Conservation (phyloP, 176 grass and related monocot species). For the Triticum dicoccoides region DNA sequence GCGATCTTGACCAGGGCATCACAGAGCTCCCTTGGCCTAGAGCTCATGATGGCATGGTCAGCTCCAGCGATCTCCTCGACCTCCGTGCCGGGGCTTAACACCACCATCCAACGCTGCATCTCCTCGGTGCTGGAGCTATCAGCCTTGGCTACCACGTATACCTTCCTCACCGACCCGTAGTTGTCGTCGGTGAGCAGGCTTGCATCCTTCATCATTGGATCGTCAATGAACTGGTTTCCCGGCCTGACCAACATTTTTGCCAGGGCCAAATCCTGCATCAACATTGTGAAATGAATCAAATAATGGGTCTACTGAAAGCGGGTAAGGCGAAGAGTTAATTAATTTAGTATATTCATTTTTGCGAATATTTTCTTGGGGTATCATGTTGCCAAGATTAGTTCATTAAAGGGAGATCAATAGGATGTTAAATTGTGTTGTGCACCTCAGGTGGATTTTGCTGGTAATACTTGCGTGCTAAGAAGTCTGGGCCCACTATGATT, state of each 20-base stretch:
- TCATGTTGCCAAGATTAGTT: background rate
- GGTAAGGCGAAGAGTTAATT: background rate
- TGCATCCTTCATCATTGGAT: background rate
- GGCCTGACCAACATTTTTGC: background rate
- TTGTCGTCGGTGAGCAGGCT: constrained; percentile 5
- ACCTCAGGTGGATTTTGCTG: constrained; percentile 16
- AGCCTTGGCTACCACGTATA: constrained; percentile 39
- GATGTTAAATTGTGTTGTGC: background rate
- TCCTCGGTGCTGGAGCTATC: constrained; percentile 37
- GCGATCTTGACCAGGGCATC: constrained; percentile 23
- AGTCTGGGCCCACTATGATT: constrained; percentile 17
- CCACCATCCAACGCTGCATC: constrained; percentile 47
- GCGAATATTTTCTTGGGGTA: background rate
- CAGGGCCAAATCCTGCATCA: background rate
- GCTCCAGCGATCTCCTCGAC: constrained; percentile 19
- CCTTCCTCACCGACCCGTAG: constrained; percentile 35
- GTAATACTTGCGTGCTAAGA: constrained; percentile 34
- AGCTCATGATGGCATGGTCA: constrained; percentile 55
- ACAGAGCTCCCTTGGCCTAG: constrained; percentile 28
- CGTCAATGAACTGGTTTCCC: background rate
- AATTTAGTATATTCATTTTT: background rate
- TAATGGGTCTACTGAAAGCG: too few species aligned
- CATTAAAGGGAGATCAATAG: background rate
- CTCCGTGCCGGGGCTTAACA: constrained; percentile 21
- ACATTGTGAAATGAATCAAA: background rate